phyloP scores from a whole-genome alignment of 352 stramenopile species.

The Pythium aristosporum region DNA sequence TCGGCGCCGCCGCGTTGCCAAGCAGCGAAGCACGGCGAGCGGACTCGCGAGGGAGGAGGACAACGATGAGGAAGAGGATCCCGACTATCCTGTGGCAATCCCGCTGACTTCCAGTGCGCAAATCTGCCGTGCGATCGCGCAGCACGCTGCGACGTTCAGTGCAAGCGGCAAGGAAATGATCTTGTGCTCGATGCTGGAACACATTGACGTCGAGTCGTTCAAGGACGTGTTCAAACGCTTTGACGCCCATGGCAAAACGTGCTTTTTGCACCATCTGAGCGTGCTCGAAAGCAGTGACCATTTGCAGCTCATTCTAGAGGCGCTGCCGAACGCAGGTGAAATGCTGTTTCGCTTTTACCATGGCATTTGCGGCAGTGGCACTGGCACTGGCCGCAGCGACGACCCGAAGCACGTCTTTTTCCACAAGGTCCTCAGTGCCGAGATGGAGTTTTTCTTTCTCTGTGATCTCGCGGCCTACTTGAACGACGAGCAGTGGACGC shows the following conservation, averaged over 20 bases:
- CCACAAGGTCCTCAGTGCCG: slow-evolving; percentile 45
- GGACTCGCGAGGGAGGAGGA: not conserved
- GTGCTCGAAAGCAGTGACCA: slow-evolving; percentile 51
- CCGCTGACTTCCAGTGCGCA: slow-evolving; percentile 64
- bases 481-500: slow-evolving; percentile 62
- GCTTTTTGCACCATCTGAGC: slow-evolving; percentile 64
- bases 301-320: slow-evolving; percentile 50
- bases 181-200: slow-evolving; percentile 59
- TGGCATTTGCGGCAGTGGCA: slow-evolving; percentile 36
- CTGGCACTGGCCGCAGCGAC: slow-evolving; percentile 12
- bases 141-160: slow-evolving; percentile 53
- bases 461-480: slow-evolving; percentile 57
- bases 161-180: slow-evolving; percentile 77
- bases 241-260: slow-evolving; percentile 50
- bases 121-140: slow-evolving; percentile 68
- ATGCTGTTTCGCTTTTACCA: slow-evolving; percentile 65
- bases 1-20: not conserved
- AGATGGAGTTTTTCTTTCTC: slow-evolving; percentile 77
- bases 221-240: slow-evolving; percentile 68
- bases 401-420: slow-evolving; percentile 59
- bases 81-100: slow-evolving; percentile 45
- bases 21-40: not conserved
- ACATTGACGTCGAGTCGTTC: slow-evolving; percentile 67
- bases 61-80: slow-evolving; percentile 32
- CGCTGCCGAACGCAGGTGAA: slow-evolving; percentile 54